A percentile compares a stretch with the other conserved stretches of the same genome.
Conservation (phyloP, 1,284 basidiomycete species). For the Pisolithus thermaeus region DNA sequence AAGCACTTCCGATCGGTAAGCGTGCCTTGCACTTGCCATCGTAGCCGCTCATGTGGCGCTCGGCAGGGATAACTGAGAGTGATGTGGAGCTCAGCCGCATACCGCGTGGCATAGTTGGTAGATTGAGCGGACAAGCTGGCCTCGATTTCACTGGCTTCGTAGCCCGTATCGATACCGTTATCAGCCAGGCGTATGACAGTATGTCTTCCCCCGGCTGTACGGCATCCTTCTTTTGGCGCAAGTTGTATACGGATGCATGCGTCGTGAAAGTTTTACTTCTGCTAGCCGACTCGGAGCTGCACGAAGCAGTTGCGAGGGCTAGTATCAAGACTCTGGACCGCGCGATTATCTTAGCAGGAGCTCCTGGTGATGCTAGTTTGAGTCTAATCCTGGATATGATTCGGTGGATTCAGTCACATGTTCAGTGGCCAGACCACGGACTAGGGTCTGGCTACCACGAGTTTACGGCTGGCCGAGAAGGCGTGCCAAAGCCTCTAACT, state of each 20-base stretch:
- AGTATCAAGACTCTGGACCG: constrained; percentile 65
- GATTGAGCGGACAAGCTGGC: constrained; percentile 4
- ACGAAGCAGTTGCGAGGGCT: constrained; percentile 21
- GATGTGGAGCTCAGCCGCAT: background rate
- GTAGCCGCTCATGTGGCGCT: background rate
- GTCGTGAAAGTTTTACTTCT: constrained; percentile 44
- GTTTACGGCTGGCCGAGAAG: constrained; percentile 12
- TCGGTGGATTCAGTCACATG: constrained; percentile 33
- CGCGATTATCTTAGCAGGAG: constrained; percentile 82
- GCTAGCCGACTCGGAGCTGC: constrained; percentile 20
- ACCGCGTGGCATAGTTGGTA: constrained; percentile 12
- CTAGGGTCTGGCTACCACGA: constrained; percentile 13
- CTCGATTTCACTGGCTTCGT: constrained; percentile 1
- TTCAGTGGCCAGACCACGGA: constrained; percentile 9
- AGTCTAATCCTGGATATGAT: constrained; percentile 66
- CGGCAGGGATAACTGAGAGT: background rate
- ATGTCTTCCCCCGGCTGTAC: constrained; percentile 27
- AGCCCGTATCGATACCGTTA: constrained; percentile 23
- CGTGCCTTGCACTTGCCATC: background rate
- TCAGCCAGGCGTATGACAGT: constrained; percentile 29
- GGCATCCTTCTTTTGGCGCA: constrained; percentile 41
- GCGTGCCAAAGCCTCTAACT: constrained; percentile 11
- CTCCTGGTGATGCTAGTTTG: constrained; percentile 55
- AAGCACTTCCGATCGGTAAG: background rate
- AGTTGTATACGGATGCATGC: constrained; percentile 60